Percentiles rank a stretch among this genome's conserved stretches.
phyloP scores from a whole-genome alignment of 202 grass and related monocot species.

The Carex arenaria region DNA sequence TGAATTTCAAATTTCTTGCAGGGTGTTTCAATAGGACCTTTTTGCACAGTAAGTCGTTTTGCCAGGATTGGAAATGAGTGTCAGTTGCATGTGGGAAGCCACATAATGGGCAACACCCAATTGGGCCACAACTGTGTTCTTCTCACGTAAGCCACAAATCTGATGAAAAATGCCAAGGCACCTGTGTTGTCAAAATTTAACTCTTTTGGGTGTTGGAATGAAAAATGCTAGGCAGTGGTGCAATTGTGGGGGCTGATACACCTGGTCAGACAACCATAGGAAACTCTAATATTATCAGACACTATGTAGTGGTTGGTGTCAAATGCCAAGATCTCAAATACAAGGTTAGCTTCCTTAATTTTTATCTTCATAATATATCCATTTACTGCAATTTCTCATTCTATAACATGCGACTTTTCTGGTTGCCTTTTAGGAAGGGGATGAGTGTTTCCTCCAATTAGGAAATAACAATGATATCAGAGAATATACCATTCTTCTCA shows the following conservation, averaged over 20 bases:
- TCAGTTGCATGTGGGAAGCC: conserved; percentile 66
- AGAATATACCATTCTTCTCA: conserved; percentile 68
- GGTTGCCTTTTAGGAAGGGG: conserved; percentile 44
- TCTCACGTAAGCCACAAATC: conserved; percentile 42
- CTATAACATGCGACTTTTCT: background rate
- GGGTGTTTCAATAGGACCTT: conserved; percentile 76
- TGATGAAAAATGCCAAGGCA: background rate
- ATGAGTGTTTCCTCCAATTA: conserved; percentile 72
- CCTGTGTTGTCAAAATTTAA: background rate
- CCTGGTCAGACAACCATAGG: conserved; percentile 66
- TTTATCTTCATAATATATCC: background rate
- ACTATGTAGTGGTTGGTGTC: conserved; percentile 65
- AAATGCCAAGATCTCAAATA: conserved; percentile 98
- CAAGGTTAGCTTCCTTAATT: conserved; percentile 44
- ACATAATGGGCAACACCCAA: conserved; percentile 65
- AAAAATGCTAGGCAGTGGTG: conserved; percentile 65
- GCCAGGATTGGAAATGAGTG: conserved; percentile 65
- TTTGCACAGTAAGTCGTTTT: conserved; percentile 68
- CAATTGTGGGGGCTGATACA: conserved; percentile 83
- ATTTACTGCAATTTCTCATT: background rate
- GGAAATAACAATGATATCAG: conserved; percentile 89
- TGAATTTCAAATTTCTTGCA: conserved; percentile 11
- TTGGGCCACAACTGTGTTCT: conserved; percentile 63
- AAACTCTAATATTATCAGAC: conserved; percentile 68
- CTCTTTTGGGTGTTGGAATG: conserved; percentile 3